Evolutionary conservation across 805 yeast genomes (phyloP).

Genomic region (Yamadazyma philogaea): DNA sequence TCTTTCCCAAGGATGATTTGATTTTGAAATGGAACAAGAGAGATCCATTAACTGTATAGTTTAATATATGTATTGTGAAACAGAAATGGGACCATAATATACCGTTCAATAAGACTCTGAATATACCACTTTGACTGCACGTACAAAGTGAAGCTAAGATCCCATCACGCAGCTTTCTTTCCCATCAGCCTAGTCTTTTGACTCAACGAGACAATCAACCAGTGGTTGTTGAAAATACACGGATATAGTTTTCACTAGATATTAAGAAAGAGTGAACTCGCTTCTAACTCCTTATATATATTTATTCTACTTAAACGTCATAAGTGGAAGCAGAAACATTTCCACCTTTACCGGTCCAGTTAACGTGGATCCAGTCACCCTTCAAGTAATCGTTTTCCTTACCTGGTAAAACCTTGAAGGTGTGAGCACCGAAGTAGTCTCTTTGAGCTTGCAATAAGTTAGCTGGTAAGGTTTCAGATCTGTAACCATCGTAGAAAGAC

Average conservation of each 20-base stretch:
- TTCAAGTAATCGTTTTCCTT: constrained; percentile 72
- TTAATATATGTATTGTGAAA: background rate
- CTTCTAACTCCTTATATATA: background rate
- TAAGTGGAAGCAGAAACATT: constrained; percentile 93
- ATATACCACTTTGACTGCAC: too few species aligned
- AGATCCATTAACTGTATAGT: constrained; percentile 41
- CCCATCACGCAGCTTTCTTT: too few species aligned
- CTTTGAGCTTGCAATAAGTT: constrained; percentile 99
- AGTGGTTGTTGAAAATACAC: too few species aligned
- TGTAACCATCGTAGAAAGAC: constrained; percentile 97
- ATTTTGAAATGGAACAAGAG: constrained; percentile 69
- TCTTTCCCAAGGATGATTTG: constrained; percentile 96
- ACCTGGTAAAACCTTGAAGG: constrained; percentile 93
- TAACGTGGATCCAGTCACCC: constrained; percentile 85
- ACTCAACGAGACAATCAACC: too few species aligned
- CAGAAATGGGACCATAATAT: too few species aligned
- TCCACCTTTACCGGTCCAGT: constrained; percentile 99
- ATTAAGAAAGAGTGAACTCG: too few species aligned
- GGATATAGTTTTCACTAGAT: too few species aligned
- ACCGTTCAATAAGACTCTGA: too few species aligned
- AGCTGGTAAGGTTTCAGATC: constrained; percentile 94
- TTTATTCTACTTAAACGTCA: constrained; percentile 59
- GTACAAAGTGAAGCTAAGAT: too few species aligned
- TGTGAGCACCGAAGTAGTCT: constrained; percentile 99
- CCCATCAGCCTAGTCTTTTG: too few species aligned